phyloP scores from a whole-genome alignment of 495 filamentous ascomycete species.

The Chlorociboria aeruginascens region DNA sequence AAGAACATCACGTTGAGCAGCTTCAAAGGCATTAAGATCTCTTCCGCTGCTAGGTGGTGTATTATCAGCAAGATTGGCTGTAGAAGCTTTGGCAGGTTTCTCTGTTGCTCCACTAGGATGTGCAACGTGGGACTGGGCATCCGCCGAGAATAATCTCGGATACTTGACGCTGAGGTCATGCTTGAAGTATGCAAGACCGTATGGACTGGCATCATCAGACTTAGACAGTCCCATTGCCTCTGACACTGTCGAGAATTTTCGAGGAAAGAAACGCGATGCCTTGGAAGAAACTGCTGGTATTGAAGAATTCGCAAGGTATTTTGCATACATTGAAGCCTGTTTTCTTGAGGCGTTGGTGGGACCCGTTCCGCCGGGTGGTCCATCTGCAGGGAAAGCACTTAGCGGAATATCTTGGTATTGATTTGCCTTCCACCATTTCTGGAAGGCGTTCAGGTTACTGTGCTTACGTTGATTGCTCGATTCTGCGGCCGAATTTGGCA shows the following conservation, averaged over 20 bases:
- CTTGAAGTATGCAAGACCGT: neutral
- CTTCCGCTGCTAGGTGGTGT: neutral
- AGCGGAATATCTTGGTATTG: conserved; percentile 5
- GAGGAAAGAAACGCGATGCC: neutral
- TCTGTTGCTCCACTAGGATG: conserved; percentile 17
- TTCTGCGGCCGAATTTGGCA: neutral
- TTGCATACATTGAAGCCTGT: conserved; percentile 28
- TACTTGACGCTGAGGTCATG: neutral
- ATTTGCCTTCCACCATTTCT: conserved; percentile 13
- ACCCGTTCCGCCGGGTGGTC: conserved; percentile 6
- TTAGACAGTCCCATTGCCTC: neutral
- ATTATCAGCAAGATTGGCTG: neutral
- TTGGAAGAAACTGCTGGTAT: neutral
- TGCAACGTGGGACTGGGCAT: neutral
- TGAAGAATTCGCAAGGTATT: neutral
- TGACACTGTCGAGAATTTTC: neutral
- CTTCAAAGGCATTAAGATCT: conserved; percentile 21
- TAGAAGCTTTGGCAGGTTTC: neutral
- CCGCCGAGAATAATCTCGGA: neutral
- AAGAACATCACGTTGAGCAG: conserved; percentile 19
- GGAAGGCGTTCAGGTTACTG: conserved; percentile 5
- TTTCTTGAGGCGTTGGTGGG: conserved; percentile 3
- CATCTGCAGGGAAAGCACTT: conserved; percentile 15
- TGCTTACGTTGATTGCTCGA: conserved; percentile 9
- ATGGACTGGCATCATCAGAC: neutral